phyloP scores from a whole-genome alignment of 352 stramenopile genomes.

The Globisporangium uncinulatum region DNA sequence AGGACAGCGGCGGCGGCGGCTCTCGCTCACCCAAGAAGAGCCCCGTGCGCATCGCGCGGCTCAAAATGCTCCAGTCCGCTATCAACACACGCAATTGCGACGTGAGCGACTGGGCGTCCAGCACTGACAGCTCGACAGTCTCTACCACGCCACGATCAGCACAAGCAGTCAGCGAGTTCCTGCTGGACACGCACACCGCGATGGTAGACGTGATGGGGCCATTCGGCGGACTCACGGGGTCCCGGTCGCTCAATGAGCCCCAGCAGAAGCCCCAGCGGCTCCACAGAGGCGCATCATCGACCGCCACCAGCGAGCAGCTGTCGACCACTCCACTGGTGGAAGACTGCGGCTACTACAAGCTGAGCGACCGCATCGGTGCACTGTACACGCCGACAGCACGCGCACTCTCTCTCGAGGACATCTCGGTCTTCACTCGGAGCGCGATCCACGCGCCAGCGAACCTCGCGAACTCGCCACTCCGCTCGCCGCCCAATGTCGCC shows the following conservation, averaged over 20 bases:
- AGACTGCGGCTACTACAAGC: constrained; percentile 66
- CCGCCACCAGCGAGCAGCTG: constrained; percentile 8
- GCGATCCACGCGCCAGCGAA: constrained; percentile 43
- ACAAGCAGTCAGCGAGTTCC: constrained; percentile 11
- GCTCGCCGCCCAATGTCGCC: constrained; percentile 38
- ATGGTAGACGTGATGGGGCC: constrained; percentile 68
- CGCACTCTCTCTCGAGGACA: constrained; percentile 58
- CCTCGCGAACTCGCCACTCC: constrained; percentile 26
- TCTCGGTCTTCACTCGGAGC: constrained; percentile 56
- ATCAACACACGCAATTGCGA: constrained; percentile 80
- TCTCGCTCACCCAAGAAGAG: constrained; percentile 55
- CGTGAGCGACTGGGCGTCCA: constrained; percentile 32
- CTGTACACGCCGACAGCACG: constrained; percentile 70
- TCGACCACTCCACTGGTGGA: constrained; percentile 25
- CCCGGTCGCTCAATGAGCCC: constrained; percentile 15
- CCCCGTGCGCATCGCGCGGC: constrained; percentile 61
- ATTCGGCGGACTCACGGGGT: constrained; percentile 57
- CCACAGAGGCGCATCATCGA: constrained; percentile 10
- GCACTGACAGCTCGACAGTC: not conserved
- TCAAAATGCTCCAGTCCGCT: constrained; percentile 81
- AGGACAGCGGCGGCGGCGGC: not conserved
- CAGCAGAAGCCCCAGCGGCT: constrained; percentile 30
- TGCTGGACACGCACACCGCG: constrained; percentile 27
- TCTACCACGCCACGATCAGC: constrained; percentile 6
- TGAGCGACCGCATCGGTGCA: constrained; percentile 77